Evolutionary conservation across 1,284 basidiomycete species (phyloP).

Genomic region (Cryptococcus sp.): DNA sequence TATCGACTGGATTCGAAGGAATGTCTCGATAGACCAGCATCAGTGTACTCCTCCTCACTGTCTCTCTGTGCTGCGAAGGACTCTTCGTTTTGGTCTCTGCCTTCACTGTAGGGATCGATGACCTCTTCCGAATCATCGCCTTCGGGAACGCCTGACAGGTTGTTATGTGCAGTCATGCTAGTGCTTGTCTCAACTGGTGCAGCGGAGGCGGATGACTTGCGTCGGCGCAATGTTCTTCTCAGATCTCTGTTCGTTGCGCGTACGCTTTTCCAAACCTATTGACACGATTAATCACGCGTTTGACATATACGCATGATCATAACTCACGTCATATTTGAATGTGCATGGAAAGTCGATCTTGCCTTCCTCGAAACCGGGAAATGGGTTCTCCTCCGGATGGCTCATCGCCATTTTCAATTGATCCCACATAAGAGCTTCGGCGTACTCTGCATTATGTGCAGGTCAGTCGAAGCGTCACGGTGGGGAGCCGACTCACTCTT

Average conservation of each 20-base stretch:
- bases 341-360: conserved; percentile 56
- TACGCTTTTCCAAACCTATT: conserved; percentile 53
- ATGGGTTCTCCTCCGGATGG: conserved; percentile 38
- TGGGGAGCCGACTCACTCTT: conserved; percentile 39
- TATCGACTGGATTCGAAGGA: conserved; percentile 45
- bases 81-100: background rate
- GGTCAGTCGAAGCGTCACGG: background rate
- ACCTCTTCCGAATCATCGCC: conserved; percentile 27
- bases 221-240: conserved; percentile 32
- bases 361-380: conserved; percentile 56
- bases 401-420: conserved; percentile 57
- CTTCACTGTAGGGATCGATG: background rate
- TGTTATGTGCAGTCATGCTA: conserved; percentile 10
- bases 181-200: conserved; percentile 8
- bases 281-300: background rate
- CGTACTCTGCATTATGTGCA: conserved; percentile 35
- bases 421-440: conserved; percentile 58
- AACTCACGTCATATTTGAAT: conserved; percentile 55
- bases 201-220: conserved; percentile 17
- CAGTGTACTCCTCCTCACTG: conserved; percentile 20
- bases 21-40: conserved; percentile 19
- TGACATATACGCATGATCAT: background rate
- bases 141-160: conserved; percentile 37
- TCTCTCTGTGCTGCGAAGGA: background rate
- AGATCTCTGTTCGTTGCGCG: conserved; percentile 48